A percentile compares a stretch with the other conserved stretches of the same genome.
These are phyloP conservation scores for Acanthamoeba culbertsoni DNA, from an alignment of 208 protist genomes.

Conservation along the genomic window DNA sequence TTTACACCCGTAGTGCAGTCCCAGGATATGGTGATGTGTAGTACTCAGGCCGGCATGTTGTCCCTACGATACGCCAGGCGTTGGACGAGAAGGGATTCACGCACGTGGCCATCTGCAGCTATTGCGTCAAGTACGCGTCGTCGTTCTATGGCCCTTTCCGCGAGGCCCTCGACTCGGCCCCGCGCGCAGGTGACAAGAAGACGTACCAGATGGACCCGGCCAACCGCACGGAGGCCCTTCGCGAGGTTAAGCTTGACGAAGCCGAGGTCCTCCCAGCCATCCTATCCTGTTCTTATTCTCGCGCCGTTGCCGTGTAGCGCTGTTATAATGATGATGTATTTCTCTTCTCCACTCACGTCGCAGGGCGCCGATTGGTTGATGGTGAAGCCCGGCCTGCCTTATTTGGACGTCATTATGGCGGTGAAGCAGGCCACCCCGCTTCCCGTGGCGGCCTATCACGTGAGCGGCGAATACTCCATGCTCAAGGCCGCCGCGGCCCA, in stretches of 20 bases:
- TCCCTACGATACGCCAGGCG: constrained; percentile 45
- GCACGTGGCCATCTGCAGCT: constrained; percentile 73
- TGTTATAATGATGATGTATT: not conserved
- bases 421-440: constrained; percentile 70
- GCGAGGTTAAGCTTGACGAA: constrained; percentile 65
- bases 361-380: constrained; percentile 87
- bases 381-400: constrained; percentile 88
- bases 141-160: constrained; percentile 91
- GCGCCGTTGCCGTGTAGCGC: too few species aligned
- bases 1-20: constrained; percentile 7
- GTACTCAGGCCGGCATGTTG: not conserved
- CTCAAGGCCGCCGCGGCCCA: constrained; percentile 66
- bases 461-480: constrained; percentile 72
- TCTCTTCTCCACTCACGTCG: constrained; percentile 40
- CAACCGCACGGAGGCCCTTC: constrained; percentile 69
- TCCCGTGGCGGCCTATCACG: constrained; percentile 82
- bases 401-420: constrained; percentile 83
- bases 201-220: constrained; percentile 85
- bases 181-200: constrained; percentile 79
- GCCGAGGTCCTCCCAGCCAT: not conserved
- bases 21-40: constrained; percentile 10
- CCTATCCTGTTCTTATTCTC: not conserved
- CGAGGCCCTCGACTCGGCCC: constrained; percentile 81
- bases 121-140: constrained; percentile 88
- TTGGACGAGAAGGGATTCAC: constrained; percentile 66